Percentiles rank a stretch among this genome's conserved stretches.
Evolutionary conservation across 305 asterid genomes (phyloP).

Genomic region (Fraxinus floribunda): DNA sequence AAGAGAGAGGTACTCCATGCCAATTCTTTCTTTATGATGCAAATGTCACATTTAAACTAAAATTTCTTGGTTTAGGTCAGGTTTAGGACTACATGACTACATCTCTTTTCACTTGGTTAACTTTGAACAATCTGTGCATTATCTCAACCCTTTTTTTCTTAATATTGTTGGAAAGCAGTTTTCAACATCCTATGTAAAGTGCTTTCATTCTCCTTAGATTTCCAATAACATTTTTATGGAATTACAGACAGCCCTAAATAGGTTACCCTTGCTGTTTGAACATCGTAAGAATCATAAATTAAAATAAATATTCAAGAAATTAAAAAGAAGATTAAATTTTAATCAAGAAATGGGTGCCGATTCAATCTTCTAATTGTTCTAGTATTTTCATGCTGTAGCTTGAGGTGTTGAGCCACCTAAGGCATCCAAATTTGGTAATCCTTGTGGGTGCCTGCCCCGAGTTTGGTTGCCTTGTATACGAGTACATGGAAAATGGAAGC

Average conservation of each 20-base stretch:
- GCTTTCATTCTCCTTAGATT: not conserved
- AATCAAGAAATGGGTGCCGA: not conserved
- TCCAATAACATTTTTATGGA: not conserved
- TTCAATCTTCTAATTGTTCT: not conserved
- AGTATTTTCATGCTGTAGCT: conserved; percentile 16
- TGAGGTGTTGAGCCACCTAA: conserved; percentile 31
- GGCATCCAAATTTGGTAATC: conserved; percentile 38
- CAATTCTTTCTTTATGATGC: not conserved
- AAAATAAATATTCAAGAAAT: not conserved
- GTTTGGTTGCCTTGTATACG: conserved; percentile 33
- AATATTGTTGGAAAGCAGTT: not conserved
- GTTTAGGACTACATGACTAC: not conserved
- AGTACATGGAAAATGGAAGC: conserved; percentile 34
- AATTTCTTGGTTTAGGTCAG: not conserved
- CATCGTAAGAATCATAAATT: not conserved
- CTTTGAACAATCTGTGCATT: not conserved
- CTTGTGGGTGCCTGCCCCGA: conserved; percentile 38
- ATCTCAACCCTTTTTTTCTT: not conserved
- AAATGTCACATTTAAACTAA: not conserved
- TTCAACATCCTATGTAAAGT: not conserved
- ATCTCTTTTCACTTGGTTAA: not conserved
- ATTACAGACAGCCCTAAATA: not conserved
- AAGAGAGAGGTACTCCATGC: conserved; percentile 30
- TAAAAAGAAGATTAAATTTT: not conserved
- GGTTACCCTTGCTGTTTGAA: not conserved